Base-by-base conservation (phyloP, 768 basidiomycete genomes). In the Heimioporus sp. region DNA sequence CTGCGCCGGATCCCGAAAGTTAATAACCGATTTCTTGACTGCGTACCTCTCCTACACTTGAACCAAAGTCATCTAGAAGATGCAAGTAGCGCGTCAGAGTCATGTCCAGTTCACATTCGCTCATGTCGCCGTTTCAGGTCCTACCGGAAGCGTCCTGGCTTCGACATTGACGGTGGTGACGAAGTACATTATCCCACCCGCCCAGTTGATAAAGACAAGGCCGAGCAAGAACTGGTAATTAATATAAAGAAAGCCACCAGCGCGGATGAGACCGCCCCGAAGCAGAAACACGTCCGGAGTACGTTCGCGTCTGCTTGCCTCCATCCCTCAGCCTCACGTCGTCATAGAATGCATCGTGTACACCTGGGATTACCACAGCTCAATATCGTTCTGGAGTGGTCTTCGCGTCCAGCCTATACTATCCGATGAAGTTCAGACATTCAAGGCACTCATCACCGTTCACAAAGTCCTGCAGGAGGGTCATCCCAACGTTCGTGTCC, bases 261-360 rank as follows among this genome's bases (percentile, higher is more conserved):
- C 65, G 76, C 92, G 38, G 97, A 99, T 46, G 97, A 98, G 75
- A 82, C 85, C 28, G 96, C 97, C 5, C 97, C 97, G 9, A 99
- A 99, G 72, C 95, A 98, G 80, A 99, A 99, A 68, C 97, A 99
- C 67, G 97, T 99, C 62, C 84, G 97, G 68, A 98, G 96, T 98
- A 73, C 68, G 87, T 78, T 48, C 42, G 38, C 41, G 53, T 48
- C 46, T 56, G 9, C 46, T 58, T 52, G 31, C 39, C 48, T 47
- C 55, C 32, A 16, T 49, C 37, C 34, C 42, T 20, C 28, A 24
- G 51, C 44, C 53, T 68, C 43, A 71, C 44, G 10, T 28, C 34
- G 19, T 31, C 10, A 10, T 69, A 98, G 96, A 98, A 76, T 92
- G 90, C 63, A 98, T 99, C 67, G 92, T 98, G 21, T 99, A 94